A percentile compares a stretch with the other conserved stretches of the same genome.
phyloP scores from a whole-genome alignment of 2,329 filamentous ascomycete species.

The Aureobasidium mangrovei region DNA sequence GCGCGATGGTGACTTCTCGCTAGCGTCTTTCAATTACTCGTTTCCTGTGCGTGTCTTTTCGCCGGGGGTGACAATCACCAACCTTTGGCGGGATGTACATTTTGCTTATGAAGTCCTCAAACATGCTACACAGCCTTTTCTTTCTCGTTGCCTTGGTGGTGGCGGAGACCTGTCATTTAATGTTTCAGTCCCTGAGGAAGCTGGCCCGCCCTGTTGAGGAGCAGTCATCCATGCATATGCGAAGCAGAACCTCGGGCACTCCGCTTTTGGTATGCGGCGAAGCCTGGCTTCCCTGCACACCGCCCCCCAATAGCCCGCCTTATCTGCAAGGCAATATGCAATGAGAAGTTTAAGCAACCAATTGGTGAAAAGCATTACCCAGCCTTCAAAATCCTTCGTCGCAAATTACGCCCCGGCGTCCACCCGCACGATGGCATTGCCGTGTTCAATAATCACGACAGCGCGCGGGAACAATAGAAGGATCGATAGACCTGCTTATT shows the following conservation, averaged over 20 bases:
- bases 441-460: too few species aligned
- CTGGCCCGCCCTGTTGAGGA: background rate
- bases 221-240: background rate
- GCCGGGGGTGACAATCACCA: background rate
- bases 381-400: too few species aligned
- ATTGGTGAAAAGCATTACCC: too few species aligned
- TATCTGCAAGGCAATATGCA: background rate
- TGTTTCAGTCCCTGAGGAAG: background rate
- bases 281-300: background rate
- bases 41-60: background rate
- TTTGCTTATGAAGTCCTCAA: slow-evolving; percentile 1
- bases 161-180: background rate
- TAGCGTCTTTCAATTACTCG: background rate
- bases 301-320: background rate
- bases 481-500: too few species aligned
- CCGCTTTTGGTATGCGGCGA: background rate
- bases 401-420: too few species aligned
- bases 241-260: background rate
- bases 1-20: background rate
- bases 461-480: too few species aligned
- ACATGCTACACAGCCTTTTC: slow-evolving; percentile 4
- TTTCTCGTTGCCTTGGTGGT: background rate
- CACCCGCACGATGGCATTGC: too few species aligned
- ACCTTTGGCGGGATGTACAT: slow-evolving; percentile 6
- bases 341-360: too few species aligned